These are phyloP conservation scores for Fusarium oligoseptatum DNA, from an alignment of 2,329 filamentous ascomycete species.

Conservation along the genomic window DNA sequence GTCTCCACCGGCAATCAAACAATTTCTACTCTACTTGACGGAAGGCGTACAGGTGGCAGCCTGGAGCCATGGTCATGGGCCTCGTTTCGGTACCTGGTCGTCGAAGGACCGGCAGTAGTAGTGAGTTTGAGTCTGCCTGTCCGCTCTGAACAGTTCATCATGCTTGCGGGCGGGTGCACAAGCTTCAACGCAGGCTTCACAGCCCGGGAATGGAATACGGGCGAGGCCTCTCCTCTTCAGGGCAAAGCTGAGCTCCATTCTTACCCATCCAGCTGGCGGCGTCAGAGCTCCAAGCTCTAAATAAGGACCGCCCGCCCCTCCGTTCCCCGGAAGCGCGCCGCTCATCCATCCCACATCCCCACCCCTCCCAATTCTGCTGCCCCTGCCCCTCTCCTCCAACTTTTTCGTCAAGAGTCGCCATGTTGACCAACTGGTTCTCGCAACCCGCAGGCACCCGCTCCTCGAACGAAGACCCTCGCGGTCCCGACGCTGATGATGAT, in stretches of 20 bases:
- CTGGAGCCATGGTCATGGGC: slow-evolving; percentile 50
- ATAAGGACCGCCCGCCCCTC: slow-evolving; percentile 28
- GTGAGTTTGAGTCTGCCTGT: slow-evolving; percentile 39
- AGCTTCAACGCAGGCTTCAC: slow-evolving; percentile 11
- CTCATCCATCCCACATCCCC: slow-evolving; percentile 43
- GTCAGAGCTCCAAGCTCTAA: slow-evolving; percentile 36
- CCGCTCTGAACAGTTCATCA: slow-evolving; percentile 9
- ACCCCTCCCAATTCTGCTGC: slow-evolving; percentile 30
- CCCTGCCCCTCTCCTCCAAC: slow-evolving; percentile 35
- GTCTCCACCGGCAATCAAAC: slow-evolving; percentile 6
- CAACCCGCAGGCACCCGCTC: slow-evolving; percentile 62
- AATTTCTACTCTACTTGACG: not conserved
- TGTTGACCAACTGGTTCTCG: slow-evolving; percentile 60
- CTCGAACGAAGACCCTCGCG: slow-evolving; percentile 68
- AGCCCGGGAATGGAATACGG: slow-evolving; percentile 1
- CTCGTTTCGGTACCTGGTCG: slow-evolving; percentile 50
- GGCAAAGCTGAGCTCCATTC: slow-evolving; percentile 5
- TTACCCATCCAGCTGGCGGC: slow-evolving; percentile 10
- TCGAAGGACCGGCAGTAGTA: slow-evolving; percentile 48
- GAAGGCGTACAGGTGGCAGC: slow-evolving; percentile 23
- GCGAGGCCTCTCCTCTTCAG: not conserved
- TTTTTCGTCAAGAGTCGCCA: slow-evolving; percentile 43
- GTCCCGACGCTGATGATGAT: slow-evolving; percentile 70
- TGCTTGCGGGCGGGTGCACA: slow-evolving; percentile 1
- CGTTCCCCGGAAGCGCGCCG: slow-evolving; percentile 34